A percentile compares a stretch with the other conserved stretches of the same genome.
These are phyloP conservation scores for Trichoderma aggressivum DNA, from an alignment of 2,329 filamentous ascomycete genomes.

Conservation along the genomic window DNA sequence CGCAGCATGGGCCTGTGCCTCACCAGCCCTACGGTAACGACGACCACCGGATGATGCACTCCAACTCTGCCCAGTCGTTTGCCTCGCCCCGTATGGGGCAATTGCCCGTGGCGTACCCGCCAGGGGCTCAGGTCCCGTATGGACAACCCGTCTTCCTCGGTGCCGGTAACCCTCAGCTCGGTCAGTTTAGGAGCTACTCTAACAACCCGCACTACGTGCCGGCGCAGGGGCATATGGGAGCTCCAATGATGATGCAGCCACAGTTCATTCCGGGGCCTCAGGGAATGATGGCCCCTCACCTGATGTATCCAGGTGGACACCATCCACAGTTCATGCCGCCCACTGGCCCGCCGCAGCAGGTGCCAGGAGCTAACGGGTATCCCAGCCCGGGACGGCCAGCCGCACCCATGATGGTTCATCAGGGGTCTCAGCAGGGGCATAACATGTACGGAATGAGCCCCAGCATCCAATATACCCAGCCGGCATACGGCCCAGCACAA, in stretches of 20 bases:
- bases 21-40: slow-evolving; percentile 70
- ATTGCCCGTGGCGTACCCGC: slow-evolving; percentile 65
- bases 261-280: slow-evolving; percentile 73
- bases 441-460: slow-evolving; percentile 73
- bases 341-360: slow-evolving; percentile 52
- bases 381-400: slow-evolving; percentile 79
- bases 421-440: slow-evolving; percentile 90
- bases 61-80: slow-evolving; percentile 78
- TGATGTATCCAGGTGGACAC: slow-evolving; percentile 74
- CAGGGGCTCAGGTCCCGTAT: slow-evolving; percentile 66
- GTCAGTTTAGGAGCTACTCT: slow-evolving; percentile 66
- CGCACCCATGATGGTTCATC: slow-evolving; percentile 90
- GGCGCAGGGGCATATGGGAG: slow-evolving; percentile 68
- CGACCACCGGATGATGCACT: slow-evolving; percentile 85
- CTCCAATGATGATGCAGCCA: slow-evolving; percentile 79
- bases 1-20: slow-evolving; percentile 66
- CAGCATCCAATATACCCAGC: slow-evolving; percentile 70
- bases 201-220: slow-evolving; percentile 68
- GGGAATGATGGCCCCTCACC: slow-evolving; percentile 66
- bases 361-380: slow-evolving; percentile 70
- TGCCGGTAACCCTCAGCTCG: slow-evolving; percentile 66
- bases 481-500: slow-evolving; percentile 67
- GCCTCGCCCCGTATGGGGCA: slow-evolving; percentile 77
- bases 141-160: slow-evolving; percentile 70
- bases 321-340: slow-evolving; percentile 63